Evolutionary conservation across 1,284 basidiomycete species (phyloP).

Genomic region (Amylostereum chailletii): DNA sequence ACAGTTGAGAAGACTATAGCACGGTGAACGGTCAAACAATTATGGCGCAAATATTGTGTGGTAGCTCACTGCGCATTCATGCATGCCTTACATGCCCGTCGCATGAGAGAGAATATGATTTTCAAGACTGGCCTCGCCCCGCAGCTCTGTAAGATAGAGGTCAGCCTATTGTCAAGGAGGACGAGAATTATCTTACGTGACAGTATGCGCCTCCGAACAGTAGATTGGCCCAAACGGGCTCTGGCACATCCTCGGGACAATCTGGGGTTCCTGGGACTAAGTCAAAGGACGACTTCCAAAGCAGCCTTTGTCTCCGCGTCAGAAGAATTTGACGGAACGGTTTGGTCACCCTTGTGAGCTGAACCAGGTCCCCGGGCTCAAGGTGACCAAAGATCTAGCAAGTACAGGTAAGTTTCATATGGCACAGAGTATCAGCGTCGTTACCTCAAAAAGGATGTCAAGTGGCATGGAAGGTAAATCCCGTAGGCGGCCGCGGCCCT

Average conservation of each 20-base stretch:
- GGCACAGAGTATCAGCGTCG: background rate
- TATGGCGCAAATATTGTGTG: background rate
- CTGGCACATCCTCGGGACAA: slow-evolving; percentile 7
- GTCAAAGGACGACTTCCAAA: slow-evolving; percentile 7
- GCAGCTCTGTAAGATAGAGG: slow-evolving; percentile 3
- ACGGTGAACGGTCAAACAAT: background rate
- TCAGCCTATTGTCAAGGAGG: no score
- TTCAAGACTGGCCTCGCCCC: slow-evolving; percentile 5
- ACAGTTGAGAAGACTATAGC: background rate
- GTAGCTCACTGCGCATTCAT: slow-evolving; percentile 4
- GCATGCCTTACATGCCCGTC: slow-evolving; percentile 9
- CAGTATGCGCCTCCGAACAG: slow-evolving; percentile 9
- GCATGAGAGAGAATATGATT: slow-evolving; percentile 7
- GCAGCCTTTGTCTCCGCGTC: background rate
- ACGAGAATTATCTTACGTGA: slow-evolving; percentile 2
- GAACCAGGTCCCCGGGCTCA: slow-evolving; percentile 6
- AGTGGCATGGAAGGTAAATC: background rate
- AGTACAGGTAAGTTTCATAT: background rate
- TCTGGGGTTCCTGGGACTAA: slow-evolving; percentile 1
- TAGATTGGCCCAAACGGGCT: slow-evolving; percentile 5
- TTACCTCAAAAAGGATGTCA: background rate
- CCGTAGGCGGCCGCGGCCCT: no score
- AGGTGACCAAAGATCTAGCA: slow-evolving; percentile 8
- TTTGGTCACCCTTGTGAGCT: slow-evolving; percentile 7
- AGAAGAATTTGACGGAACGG: slow-evolving; percentile 6